Percentiles rank a stretch among this genome's conserved stretches.
phyloP scores from a whole-genome alignment of 2,329 filamentous ascomycete genomes.

The Fusarium sambucinum region DNA sequence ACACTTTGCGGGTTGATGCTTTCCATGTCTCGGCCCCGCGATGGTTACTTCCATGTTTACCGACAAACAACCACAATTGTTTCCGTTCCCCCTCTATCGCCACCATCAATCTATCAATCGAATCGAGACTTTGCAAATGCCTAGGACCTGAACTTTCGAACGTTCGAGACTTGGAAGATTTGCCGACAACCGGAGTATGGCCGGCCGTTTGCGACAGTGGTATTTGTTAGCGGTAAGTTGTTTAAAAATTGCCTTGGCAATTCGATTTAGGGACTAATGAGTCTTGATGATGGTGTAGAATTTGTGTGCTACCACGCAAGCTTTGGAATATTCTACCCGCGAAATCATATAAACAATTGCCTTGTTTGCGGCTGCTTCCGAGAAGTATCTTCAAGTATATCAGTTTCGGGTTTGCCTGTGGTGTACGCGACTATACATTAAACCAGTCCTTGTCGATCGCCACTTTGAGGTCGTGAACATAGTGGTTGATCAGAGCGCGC shows the following conservation, averaged over 20 bases:
- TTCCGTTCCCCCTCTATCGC: not conserved
- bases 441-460: not conserved
- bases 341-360: not conserved
- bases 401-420: not conserved
- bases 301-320: conserved; percentile 5
- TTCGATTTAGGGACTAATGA: conserved; percentile 1
- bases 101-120: conserved; percentile 5
- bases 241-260: not conserved
- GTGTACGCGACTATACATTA: not conserved
- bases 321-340: not conserved
- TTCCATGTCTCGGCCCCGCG: conserved; percentile 4
- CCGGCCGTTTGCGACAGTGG: conserved; percentile 1
- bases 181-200: conserved; percentile 8
- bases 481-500: not conserved
- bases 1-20: conserved; percentile 5
- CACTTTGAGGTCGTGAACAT: conserved; percentile 1
- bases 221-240: conserved; percentile 7
- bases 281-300: conserved; percentile 1
- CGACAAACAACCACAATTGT: not conserved
- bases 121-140: not conserved
- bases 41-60: conserved; percentile 1
- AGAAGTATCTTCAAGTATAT: not conserved
- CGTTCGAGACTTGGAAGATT: conserved; percentile 5
- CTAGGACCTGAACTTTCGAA: conserved; percentile 13
- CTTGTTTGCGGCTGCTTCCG: not conserved